Evolutionary conservation across 257 asterid genomes (phyloP).

Genomic region (Fraxinus americana): DNA sequence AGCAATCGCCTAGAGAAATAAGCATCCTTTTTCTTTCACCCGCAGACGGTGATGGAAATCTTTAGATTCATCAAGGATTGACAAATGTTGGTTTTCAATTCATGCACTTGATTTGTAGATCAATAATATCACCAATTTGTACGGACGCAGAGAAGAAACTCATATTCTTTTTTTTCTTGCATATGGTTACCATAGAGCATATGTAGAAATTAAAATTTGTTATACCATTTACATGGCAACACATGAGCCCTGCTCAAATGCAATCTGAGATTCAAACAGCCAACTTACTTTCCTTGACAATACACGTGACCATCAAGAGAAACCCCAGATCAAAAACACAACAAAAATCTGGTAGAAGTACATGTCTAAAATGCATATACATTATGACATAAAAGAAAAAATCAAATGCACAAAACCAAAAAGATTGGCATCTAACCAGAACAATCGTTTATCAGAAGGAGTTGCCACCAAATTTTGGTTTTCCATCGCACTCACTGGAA

Average conservation of each 20-base stretch:
- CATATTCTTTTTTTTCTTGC: background rate
- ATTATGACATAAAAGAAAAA: background rate
- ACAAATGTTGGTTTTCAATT: background rate
- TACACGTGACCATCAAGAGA: conserved; percentile 3
- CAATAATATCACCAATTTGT: background rate
- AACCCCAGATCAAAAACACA: background rate
- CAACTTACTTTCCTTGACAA: background rate
- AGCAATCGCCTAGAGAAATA: background rate
- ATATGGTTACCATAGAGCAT: background rate
- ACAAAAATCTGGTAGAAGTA: conserved; percentile 16
- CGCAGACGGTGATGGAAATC: background rate
- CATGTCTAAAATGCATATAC: background rate
- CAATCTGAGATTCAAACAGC: background rate
- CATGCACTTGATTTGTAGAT: background rate
- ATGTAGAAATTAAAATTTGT: background rate
- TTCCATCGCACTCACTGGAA: conserved; percentile 92
- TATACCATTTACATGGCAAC: background rate
- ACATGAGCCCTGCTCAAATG: background rate
- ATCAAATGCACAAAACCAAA: background rate
- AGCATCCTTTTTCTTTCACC: background rate
- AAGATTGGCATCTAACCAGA: conserved; percentile 64
- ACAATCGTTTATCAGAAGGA: conserved; percentile 44
- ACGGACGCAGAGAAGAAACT: conserved; percentile 1
- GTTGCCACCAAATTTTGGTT: conserved; percentile 76
- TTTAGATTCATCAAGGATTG: background rate